Evolutionary conservation across 75 land plant genomes (phyloP), one percentile per base, ranked within the genome.

Genomic region (Isoetes taiwanensis): DNA sequence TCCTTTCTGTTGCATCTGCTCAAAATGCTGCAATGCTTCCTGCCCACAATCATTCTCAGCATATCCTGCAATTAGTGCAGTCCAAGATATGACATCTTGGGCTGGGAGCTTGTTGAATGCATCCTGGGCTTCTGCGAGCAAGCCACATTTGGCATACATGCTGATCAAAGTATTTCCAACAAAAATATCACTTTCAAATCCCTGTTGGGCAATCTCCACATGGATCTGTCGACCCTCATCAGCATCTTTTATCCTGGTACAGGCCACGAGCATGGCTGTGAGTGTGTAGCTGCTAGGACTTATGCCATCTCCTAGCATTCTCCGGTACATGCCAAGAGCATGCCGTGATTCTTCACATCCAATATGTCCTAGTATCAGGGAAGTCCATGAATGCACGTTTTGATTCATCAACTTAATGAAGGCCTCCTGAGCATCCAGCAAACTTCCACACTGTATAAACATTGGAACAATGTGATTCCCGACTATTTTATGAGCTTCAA

Each of bases 361-460:
- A 16, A 43, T 6, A 16, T 43, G 14, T 6, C 14, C 50, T 6
- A 5, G 50, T 5, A 43, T 43, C 50, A 43, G 50, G 23, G 5
- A 43, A 43, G 5, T 43, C 50, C 50, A 43, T 5, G 50, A 56
- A 12, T 57, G 46, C 4, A 30, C 55, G 61, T 70, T 40, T 43
- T 34, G 53, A 6, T 0, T 17, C 0, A 56, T 41, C 27, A 52
- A 26, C 2, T 26, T 19, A 23, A 28, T 26, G 23, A 52, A 52
- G 55, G 25, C 27, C 1, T 52, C 3, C 55, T 26, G 55, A 26
- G 55, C 55, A 19, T 52, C 55, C 25, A 3, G 23, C 25, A 52
- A 52, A 16, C 23, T 52, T 5, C 23, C 55, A 12, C 55, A 5
- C 12, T 52, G 31, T 19, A 52, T 23, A 28, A 52, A 26, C 2